Evolutionary conservation across 2,329 filamentous ascomycete genomes (phyloP).

Genomic region (Microcyclospora tardicrescens): DNA sequence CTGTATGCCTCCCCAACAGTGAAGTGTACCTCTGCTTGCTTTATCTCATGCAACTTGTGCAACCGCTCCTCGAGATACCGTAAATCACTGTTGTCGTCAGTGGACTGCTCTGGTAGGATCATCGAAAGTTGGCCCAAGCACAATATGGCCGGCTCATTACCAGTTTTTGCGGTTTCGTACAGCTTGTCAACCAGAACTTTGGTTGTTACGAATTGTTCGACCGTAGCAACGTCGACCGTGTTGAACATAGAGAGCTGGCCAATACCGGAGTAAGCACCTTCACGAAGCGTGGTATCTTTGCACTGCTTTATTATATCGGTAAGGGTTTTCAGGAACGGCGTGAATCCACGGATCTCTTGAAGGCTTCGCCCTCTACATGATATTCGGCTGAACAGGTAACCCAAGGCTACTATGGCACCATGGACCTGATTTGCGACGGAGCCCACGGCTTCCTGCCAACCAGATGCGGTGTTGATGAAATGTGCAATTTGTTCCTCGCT

Average conservation of each 20-base stretch:
- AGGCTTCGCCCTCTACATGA: constrained; percentile 32
- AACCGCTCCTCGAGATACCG: constrained; percentile 52
- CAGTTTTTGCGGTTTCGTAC: constrained; percentile 57
- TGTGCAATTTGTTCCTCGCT: constrained; percentile 33
- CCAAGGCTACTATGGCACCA: constrained; percentile 46
- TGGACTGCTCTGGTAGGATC: constrained; percentile 37
- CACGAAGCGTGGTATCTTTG: constrained; percentile 44
- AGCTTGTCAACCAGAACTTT: constrained; percentile 47
- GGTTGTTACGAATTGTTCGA: constrained; percentile 9
- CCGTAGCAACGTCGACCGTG: constrained; percentile 34
- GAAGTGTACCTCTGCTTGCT: constrained; percentile 79
- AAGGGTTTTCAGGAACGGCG: constrained; percentile 31
- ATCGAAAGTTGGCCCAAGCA: constrained; percentile 66
- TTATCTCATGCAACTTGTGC: constrained; percentile 68
- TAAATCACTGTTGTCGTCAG: constrained; percentile 28
- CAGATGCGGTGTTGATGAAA: constrained; percentile 19
- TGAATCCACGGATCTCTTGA: constrained; percentile 3
- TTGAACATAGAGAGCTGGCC: constrained; percentile 50
- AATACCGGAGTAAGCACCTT: constrained; percentile 44
- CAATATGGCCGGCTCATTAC: constrained; percentile 70
- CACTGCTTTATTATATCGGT: constrained; percentile 41
- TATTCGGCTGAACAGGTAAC: constrained; percentile 45
- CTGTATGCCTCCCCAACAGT: constrained; percentile 79
- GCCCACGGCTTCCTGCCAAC: constrained; percentile 49
- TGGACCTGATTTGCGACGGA: constrained; percentile 46